A percentile compares a stretch with the other conserved stretches of the same genome.
phyloP scores from a whole-genome alignment of 2,329 filamentous ascomycete species.

The Penicillium brasilianum region DNA sequence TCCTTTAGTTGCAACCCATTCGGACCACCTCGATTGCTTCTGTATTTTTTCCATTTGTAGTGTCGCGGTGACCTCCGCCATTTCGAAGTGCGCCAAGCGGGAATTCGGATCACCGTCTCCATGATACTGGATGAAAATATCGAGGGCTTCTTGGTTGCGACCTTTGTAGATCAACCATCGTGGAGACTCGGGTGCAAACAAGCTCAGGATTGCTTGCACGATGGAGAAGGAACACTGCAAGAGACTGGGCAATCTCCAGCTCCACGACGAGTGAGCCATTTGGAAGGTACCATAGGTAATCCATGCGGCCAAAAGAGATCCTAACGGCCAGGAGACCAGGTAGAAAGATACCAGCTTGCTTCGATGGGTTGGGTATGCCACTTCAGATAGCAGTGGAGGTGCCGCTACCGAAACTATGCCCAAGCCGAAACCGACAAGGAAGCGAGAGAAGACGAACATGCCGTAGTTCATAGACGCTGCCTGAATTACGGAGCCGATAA shows the following conservation, averaged over 20 bases:
- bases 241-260: slow-evolving; percentile 51
- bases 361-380: slow-evolving; percentile 33
- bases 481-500: slow-evolving; percentile 34
- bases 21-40: slow-evolving; percentile 15
- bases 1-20: slow-evolving; percentile 19
- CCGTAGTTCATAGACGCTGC: slow-evolving; percentile 28
- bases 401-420: slow-evolving; percentile 27
- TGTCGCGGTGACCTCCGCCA: slow-evolving; percentile 32
- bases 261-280: slow-evolving; percentile 44
- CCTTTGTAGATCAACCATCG: slow-evolving; percentile 30
- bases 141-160: slow-evolving; percentile 23
- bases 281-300: slow-evolving; percentile 35
- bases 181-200: slow-evolving; percentile 30
- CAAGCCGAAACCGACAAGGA: slow-evolving; percentile 32
- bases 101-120: slow-evolving; percentile 13
- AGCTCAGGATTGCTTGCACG: slow-evolving; percentile 21
- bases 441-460: slow-evolving; percentile 33
- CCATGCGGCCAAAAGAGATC: slow-evolving; percentile 33
- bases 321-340: slow-evolving; percentile 4
- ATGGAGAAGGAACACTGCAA: slow-evolving; percentile 40
- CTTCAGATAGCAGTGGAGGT: slow-evolving; percentile 33
- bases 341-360: slow-evolving; percentile 24
- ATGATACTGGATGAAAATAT: slow-evolving; percentile 28
- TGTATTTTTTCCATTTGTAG: slow-evolving; percentile 31
- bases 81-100: slow-evolving; percentile 31